Percentiles rank a stretch among this genome's conserved stretches.
phyloP scores from a whole-genome alignment of 1,284 basidiomycete genomes.

The Tremellales sp. region DNA sequence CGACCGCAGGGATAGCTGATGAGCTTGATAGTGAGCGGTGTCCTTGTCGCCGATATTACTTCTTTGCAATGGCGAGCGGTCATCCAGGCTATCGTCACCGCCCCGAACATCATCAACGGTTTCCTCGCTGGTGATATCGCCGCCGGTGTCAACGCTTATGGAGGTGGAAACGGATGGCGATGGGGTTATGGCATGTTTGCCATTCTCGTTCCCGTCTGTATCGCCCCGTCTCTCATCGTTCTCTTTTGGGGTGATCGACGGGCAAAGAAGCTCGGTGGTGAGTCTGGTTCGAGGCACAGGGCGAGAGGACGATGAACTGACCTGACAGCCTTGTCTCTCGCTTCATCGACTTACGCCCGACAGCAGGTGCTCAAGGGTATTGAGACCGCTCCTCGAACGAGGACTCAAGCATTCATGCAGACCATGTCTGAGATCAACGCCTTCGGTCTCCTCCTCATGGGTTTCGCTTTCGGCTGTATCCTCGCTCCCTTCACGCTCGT shows the following conservation, averaged over 20 bases:
- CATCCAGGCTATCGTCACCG: constrained; percentile 63
- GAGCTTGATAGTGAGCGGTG: constrained; percentile 6
- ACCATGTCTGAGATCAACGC: constrained; percentile 34
- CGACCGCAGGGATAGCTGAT: constrained; percentile 27
- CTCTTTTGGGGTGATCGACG: constrained; percentile 39
- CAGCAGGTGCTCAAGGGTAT: constrained; percentile 9
- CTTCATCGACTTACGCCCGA: constrained; percentile 18
- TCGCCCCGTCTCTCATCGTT: constrained; percentile 22
- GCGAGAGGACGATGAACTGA: not conserved
- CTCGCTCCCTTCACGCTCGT: constrained; percentile 42
- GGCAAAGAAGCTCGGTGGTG: constrained; percentile 35
- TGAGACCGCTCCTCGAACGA: constrained; percentile 4
- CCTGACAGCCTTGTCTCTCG: constrained; percentile 16
- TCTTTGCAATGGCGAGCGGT: constrained; percentile 72
- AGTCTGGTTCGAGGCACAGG: not conserved
- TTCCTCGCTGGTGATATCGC: constrained; percentile 49
- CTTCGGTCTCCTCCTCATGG: constrained; percentile 43
- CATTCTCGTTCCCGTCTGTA: constrained; percentile 12
- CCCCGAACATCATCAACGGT: constrained; percentile 54
- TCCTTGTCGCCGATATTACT: constrained; percentile 61
- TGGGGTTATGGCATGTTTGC: constrained; percentile 53
- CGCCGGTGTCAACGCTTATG: constrained; percentile 56
- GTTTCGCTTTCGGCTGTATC: constrained; percentile 35
- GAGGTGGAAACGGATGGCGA: constrained; percentile 54
- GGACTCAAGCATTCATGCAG: constrained; percentile 11